Evolutionary conservation across 345 rosid genomes (phyloP), one percentile per base, ranked within the genome.

Genomic region (Xanthoceras sorbifolium): DNA sequence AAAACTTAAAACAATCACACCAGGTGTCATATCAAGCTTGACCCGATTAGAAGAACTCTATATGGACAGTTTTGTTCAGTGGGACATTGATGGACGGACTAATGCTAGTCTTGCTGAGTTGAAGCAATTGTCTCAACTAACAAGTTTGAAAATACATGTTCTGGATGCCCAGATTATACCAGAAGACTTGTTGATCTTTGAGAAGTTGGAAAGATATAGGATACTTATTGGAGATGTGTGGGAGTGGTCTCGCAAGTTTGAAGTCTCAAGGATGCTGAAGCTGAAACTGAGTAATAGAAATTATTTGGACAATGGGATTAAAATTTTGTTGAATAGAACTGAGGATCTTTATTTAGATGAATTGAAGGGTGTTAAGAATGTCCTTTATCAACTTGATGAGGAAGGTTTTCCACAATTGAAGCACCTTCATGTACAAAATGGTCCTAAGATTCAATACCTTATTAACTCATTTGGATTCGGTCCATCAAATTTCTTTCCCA

Each of bases 91-190:
- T 18, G 75, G 62, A 17, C 29, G 1, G 28, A 60, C 38, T 0
- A 81, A 64, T 69, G 84, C 80, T 7, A 79, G 71, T 54, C 71
- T 84, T 3, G 55, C 0, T 12, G 85, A 82, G 54, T 72, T 84
- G 48, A 77, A 70, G 52, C 5, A 9, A 0, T 29, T 84, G 82
- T 4, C 77, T 40, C 14, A 9, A 7, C 26, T 84, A 0, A 74
- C 20, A 32, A 23, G 44, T 55, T 31, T 71, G 18, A 28, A 62
- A 0, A 25, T 80, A 31, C 46, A 28, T 17, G 42, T 85, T 18
- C 23, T 1, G 5, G 70, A 82, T 55, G 73, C 70, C 1, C 6
- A 46, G 4, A 14, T 46, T 1, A n/a, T 85, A 12, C 75, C 85
- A 0, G 48, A 6, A 3, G 76, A 67, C 26, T n/a, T 74, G n/a